Evolutionary conservation across 1,284 basidiomycete genomes (phyloP).

Genomic region (Austropuccinia psidii): DNA sequence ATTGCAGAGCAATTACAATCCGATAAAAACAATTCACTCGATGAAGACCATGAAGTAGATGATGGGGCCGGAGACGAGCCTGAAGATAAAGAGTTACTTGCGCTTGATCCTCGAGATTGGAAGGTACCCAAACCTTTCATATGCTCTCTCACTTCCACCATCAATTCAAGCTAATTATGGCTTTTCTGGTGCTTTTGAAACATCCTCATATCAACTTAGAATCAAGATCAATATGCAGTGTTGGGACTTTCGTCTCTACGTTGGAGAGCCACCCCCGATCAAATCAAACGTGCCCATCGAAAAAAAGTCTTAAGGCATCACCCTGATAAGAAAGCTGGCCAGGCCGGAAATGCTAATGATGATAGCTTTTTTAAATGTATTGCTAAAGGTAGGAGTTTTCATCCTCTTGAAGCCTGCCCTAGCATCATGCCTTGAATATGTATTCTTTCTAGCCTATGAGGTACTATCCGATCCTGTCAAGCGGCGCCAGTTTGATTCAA

Average conservation of each 20-base stretch:
- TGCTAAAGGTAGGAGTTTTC: slow-evolving; percentile 59
- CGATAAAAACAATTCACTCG: slow-evolving; percentile 55
- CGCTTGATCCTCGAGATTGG: slow-evolving; percentile 93
- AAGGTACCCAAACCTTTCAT: slow-evolving; percentile 57
- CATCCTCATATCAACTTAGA: slow-evolving; percentile 51
- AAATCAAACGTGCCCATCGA: slow-evolving; percentile 95
- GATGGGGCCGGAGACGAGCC: slow-evolving; percentile 81
- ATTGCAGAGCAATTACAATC: slow-evolving; percentile 46
- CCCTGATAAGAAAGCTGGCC: slow-evolving; percentile 91
- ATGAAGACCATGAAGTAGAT: slow-evolving; percentile 61
- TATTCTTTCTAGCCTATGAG: slow-evolving; percentile 60
- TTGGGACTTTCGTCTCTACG: slow-evolving; percentile 85
- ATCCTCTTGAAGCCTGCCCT: not conserved
- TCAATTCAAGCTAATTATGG: not conserved
- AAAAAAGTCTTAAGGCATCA: slow-evolving; percentile 99
- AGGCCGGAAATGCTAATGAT: slow-evolving; percentile 69
- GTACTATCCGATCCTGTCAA: slow-evolving; percentile 78
- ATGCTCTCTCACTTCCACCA: slow-evolving; percentile 27
- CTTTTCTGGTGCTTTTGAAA: slow-evolving; percentile 1
- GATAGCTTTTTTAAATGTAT: slow-evolving; percentile 99
- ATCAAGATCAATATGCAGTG: slow-evolving; percentile 97
- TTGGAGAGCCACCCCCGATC: slow-evolving; percentile 76
- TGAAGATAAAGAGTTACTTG: slow-evolving; percentile 65
- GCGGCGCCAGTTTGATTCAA: slow-evolving; percentile 91
- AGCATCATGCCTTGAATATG: not conserved